Evolutionary conservation across 805 yeast species (phyloP), one percentile per base, ranked within the genome.

Genomic region (Lipomyces anomalus): DNA sequence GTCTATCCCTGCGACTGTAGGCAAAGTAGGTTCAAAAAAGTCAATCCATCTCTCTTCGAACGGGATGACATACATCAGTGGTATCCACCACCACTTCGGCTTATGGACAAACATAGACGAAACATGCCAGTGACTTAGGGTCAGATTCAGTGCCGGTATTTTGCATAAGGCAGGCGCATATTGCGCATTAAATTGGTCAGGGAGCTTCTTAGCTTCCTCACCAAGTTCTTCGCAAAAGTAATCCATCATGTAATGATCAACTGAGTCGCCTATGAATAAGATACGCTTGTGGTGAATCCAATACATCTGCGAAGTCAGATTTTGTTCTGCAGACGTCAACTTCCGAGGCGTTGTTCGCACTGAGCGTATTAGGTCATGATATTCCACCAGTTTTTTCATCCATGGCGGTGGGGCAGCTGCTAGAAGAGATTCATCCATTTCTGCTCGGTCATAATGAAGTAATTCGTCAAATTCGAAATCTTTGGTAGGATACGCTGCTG

Each of bases 21-120:
- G 16, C 22, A 30, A 21, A 11, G 42, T 49, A 9, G 46, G 46
- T 26, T 32, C 39, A 38, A 34, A 50, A 18, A 48, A 13, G 11
- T 34, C 21, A 21, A 35, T 40, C 38, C 44, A 50, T 9, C 55
- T 35, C 28, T 50, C 55, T 22, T 50, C 55, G 35, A 48, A 50
- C 17, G 53, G 45, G 29, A 50, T 43, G 6, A 20, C n/a, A 30
- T 48, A 47, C 37, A 50, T 44, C 35, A 41, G 41, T 20, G 35
- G 34, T 16, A 48, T 29, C 55, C 55, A 50, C 47, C 47, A 50
- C 55, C 55, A 50, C 13, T 30, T 7, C 7, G 55, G 55, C 17
- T 47, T 46, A 33, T 32, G 26, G 20, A 49, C 42, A 38, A 42
- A 48, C 30, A 48, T 13, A 13, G 52, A 44, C 18, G 55, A 41